Conservation (phyloP, 2,329 filamentous ascomycete species). For the Calonectria multiphialidica region DNA sequence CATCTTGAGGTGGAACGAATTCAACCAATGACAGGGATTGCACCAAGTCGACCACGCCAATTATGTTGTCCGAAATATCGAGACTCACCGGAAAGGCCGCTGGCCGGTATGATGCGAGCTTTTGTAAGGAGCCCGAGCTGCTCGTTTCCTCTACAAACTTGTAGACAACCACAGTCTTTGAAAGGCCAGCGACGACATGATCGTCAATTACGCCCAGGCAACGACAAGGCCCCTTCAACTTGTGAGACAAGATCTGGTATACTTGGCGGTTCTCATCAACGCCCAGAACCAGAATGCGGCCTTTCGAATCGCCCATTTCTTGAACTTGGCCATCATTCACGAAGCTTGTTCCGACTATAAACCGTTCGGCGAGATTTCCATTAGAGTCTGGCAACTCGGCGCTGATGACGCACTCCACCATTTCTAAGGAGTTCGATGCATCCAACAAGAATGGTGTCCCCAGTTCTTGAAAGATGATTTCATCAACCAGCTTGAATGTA, state of each 20-base stretch:
- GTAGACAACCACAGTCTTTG: conserved; percentile 82
- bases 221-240: conserved; percentile 84
- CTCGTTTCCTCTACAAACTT: conserved; percentile 68
- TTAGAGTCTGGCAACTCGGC: conserved; percentile 74
- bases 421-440: conserved; percentile 65
- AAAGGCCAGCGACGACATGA: conserved; percentile 86
- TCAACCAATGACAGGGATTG: conserved; percentile 88
- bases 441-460: conserved; percentile 75
- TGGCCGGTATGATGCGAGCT: conserved; percentile 81
- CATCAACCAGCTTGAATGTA: conserved; percentile 90
- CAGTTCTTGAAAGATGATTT: conserved; percentile 85
- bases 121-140: conserved; percentile 71
- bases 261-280: conserved; percentile 81
- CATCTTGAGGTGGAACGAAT: conserved; percentile 70
- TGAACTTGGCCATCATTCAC: conserved; percentile 70
- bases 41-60: conserved; percentile 93
- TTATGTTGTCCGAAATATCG: conserved; percentile 77
- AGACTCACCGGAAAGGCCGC: conserved; percentile 88
- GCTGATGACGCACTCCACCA: conserved; percentile 87
- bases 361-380: conserved; percentile 76
- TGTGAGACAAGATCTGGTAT: conserved; percentile 76
- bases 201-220: conserved; percentile 80
- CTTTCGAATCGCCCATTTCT: conserved; percentile 63
- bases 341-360: conserved; percentile 91
- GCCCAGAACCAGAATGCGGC: conserved; percentile 87